Conservation (phyloP, 345 rosid species). For the Schrenkiella parvula region DNA sequence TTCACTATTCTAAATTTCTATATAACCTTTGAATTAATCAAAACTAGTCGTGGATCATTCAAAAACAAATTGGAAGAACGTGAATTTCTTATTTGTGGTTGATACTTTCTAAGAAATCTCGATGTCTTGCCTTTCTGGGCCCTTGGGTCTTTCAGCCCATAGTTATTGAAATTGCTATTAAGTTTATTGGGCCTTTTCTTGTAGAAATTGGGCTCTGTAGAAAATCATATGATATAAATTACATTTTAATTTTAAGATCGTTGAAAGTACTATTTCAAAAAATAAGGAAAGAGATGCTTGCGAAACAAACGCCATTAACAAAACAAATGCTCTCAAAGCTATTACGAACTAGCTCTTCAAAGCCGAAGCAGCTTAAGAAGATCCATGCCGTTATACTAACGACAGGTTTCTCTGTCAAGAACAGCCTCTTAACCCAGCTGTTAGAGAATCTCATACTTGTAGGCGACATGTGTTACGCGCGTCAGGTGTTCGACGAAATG, state of each 20-base stretch:
- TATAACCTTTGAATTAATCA: background rate
- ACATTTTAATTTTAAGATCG: background rate
- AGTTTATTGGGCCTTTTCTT: background rate
- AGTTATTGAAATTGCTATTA: background rate
- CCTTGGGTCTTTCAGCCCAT: background rate
- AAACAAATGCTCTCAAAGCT: constrained; percentile 37
- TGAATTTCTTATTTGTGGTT: too few species aligned
- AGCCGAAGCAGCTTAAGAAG: constrained; percentile 35
- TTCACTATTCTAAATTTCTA: background rate
- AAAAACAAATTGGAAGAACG: background rate
- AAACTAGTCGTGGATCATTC: background rate
- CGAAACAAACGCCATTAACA: constrained; percentile 24
- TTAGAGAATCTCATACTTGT: constrained; percentile 7
- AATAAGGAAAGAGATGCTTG: constrained; percentile 18
- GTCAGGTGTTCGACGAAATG: constrained; percentile 53
- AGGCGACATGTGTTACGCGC: constrained; percentile 42
- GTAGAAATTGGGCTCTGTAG: background rate
- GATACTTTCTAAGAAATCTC: background rate
- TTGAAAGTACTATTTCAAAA: background rate
- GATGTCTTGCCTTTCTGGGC: background rate
- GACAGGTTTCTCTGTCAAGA: constrained; percentile 41
- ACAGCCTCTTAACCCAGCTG: constrained; percentile 44
- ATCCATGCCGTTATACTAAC: constrained; percentile 40
- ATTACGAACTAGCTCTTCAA: constrained; percentile 31
- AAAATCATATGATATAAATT: background rate